Evolutionary conservation across 2,329 filamentous ascomycete genomes (phyloP).

Genomic region (Macroventuria anomochaeta): DNA sequence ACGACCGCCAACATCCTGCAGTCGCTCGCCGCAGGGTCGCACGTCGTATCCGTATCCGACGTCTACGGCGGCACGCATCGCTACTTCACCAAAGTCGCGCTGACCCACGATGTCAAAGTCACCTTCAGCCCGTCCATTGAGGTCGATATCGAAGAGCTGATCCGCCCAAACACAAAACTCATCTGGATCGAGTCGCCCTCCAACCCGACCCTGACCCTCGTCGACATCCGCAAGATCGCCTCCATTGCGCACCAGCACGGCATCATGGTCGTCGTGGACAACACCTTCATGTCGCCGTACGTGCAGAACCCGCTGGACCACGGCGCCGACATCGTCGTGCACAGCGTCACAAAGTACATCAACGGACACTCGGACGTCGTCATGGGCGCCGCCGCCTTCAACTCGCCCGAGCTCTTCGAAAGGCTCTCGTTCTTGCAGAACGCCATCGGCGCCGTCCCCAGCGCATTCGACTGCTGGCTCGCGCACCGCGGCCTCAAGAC

Average conservation of each 20-base stretch:
- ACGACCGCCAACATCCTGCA: conserved; percentile 94
- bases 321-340: conserved; percentile 94
- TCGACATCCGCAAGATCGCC: conserved; percentile 88
- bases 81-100: conserved; percentile 98
- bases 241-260: conserved; percentile 84
- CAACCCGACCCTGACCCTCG: conserved; percentile 90
- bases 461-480: conserved; percentile 96
- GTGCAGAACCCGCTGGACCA: conserved; percentile 95
- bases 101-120: conserved; percentile 90
- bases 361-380: conserved; percentile 96
- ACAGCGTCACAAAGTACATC: conserved; percentile 99
- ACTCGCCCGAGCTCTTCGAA: conserved; percentile 77
- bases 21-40: conserved; percentile 85
- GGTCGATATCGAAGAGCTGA: conserved; percentile 82
- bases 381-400: conserved; percentile 97
- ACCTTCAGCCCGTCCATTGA: conserved; percentile 95
- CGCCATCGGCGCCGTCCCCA: conserved; percentile 93
- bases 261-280: conserved; percentile 97
- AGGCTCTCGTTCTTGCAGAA: conserved; percentile 93
- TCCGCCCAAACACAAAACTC: conserved; percentile 86
- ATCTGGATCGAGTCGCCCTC: conserved; percentile 97
- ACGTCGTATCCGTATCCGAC: conserved; percentile 95
- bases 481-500: conserved; percentile 97
- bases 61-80: conserved; percentile 98
- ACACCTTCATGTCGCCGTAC: conserved; percentile 96